phyloP scores from a whole-genome alignment of 2,329 filamentous ascomycete species.

The Fusarium bulbicola region DNA sequence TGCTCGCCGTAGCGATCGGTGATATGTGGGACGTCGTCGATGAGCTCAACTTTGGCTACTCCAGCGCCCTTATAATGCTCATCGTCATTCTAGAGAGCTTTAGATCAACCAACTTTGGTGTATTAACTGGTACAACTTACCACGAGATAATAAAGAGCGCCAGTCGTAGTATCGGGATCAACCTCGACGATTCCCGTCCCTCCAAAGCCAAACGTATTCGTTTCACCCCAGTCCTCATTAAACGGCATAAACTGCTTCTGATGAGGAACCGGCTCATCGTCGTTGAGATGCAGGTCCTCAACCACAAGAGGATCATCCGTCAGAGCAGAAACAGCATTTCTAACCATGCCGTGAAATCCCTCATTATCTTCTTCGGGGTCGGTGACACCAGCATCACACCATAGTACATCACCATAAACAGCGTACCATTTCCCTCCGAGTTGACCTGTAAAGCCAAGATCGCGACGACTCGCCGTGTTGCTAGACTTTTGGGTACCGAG shows the following conservation, averaged over 20 bases:
- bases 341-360: constrained; percentile 53
- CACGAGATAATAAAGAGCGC: constrained; percentile 50
- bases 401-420: constrained; percentile 47
- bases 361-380: constrained; percentile 43
- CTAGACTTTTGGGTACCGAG: constrained; percentile 49
- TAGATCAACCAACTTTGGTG: accelerated
- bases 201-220: constrained; percentile 48
- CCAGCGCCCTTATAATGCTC: constrained; percentile 50
- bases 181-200: constrained; percentile 52
- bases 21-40: constrained; percentile 47
- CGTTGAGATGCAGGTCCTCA: constrained; percentile 48
- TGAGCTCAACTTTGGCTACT: constrained; percentile 47
- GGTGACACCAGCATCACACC: constrained; percentile 47
- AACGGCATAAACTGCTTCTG: constrained; percentile 51
- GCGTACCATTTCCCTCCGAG: constrained; percentile 51
- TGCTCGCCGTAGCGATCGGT: constrained; percentile 42
- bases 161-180: constrained; percentile 39
- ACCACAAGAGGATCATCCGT: constrained; percentile 49
- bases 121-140: constrained; percentile 30
- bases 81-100: constrained; percentile 40
- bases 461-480: constrained; percentile 51
- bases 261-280: constrained; percentile 41
- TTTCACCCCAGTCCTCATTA: constrained; percentile 50
- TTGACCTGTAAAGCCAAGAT: constrained; percentile 50
- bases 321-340: constrained; percentile 48